Evolutionary conservation across 495 filamentous ascomycete genomes (phyloP), one percentile per base, ranked within the genome.

Genomic region (Pseudomonodictys pantanalensis): DNA sequence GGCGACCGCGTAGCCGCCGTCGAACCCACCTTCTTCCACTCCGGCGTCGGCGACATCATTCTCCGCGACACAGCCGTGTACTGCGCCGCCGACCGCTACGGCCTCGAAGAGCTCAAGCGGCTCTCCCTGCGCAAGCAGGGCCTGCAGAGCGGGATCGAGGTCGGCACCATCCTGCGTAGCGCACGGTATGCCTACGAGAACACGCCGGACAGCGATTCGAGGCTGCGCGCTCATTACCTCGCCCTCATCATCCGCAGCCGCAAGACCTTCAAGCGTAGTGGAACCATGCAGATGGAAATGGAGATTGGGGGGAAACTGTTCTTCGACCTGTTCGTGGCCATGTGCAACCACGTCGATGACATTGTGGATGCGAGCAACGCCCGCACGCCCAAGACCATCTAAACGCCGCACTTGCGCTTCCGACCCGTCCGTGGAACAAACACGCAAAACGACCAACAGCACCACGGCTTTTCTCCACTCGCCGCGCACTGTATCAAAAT

Each of bases 231-330:
- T 77, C 89, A 93, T 75, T 96, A 93, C 79, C 83, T 96, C 70
- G 89, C 90, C 68, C 84, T 95, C 73, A 93, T 96, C 72, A 95
- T 96, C 79, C 83, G 90, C 74, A 89, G 86, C 77, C 88, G 91
- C 72, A 88, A 89, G 80, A 92, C 87, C 65, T 96, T 96, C 79
- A 95, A 95, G 85, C 83, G 84, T 73, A 95, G 91, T 77, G 91
- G 90, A 72, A 95, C 90, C 68, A 92, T 97, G 91, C 90, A 95
- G 82, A 85, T 87, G 78, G 91, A 97, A 81, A 96, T 97, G 91
- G 88, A 95, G 76, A 84, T 83, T 72, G 89, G 89, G 60, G 90
- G 86, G 69, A 86, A 88, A 78, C 80, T 96, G 71, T 97, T 95
- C 81, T 96, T 97, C 77, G 91, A 96, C 81, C 79, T 97, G 73